Conservation (phyloP, 805 yeast genomes). For the Vanderwaltozyma tropicalis region DNA sequence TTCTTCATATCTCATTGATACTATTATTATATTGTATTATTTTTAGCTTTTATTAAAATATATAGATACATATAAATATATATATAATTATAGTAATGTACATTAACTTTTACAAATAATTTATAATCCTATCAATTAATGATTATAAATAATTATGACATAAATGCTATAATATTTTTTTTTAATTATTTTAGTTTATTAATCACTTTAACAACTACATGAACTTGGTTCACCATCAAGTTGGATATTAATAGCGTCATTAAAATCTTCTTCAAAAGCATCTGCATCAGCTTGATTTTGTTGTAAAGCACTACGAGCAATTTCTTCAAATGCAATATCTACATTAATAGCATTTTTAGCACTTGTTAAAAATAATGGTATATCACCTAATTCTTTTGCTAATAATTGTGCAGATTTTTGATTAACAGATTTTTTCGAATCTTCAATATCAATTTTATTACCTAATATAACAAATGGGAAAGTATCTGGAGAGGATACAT, state of each 20-base stretch:
- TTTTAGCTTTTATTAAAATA: background rate
- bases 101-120: background rate
- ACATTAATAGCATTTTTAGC: constrained; percentile 95
- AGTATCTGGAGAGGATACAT: constrained; percentile 84
- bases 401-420: constrained; percentile 50
- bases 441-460: constrained; percentile 91
- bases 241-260: constrained; percentile 92
- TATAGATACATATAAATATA: background rate
- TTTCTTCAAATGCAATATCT: constrained; percentile 90
- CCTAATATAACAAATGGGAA: constrained; percentile 95
- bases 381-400: constrained; percentile 56
- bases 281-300: constrained; percentile 65
- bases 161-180: too few species aligned
- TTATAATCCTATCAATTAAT: too few species aligned
- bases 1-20: background rate
- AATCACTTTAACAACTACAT: constrained; percentile 51
- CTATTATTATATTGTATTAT: background rate
- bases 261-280: constrained; percentile 85
- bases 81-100: background rate
- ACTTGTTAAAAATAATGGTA: constrained; percentile 93
- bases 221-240: constrained; percentile 70
- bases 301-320: constrained; percentile 89
- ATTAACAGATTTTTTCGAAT: constrained; percentile 65
- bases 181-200: too few species aligned
- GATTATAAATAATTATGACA: too few species aligned